Conservation (phyloP, 2,329 filamentous ascomycete genomes). For the Sporothrix schenckii region DNA sequence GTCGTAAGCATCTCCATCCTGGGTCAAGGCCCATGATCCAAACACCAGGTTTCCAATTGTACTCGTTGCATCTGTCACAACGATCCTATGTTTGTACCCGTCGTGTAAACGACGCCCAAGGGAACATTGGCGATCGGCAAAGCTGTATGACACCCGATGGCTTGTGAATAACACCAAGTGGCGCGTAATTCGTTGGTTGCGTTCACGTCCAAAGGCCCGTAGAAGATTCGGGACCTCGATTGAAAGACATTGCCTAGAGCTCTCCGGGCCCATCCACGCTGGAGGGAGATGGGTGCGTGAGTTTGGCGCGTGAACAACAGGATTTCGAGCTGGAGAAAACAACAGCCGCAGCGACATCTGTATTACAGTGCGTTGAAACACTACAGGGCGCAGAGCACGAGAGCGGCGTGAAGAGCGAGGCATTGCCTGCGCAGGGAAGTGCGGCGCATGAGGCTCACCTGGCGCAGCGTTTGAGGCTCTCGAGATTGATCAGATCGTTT, state of each 20-base stretch:
- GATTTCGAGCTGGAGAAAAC: not conserved
- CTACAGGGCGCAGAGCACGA: not conserved
- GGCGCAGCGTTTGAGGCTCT: not conserved
- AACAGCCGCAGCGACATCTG: not conserved
- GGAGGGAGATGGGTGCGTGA: not conserved
- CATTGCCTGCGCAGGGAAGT: not conserved
- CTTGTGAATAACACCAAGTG: not conserved
- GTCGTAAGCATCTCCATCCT: not conserved
- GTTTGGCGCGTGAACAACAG: not conserved
- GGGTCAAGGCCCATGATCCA: not conserved
- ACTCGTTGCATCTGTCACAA: too few species aligned
- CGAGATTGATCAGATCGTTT: not conserved
- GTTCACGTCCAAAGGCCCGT: not conserved
- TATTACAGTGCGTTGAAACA: not conserved
- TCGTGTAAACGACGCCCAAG: too few species aligned
- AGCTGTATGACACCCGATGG: too few species aligned
- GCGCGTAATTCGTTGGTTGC: too few species aligned
- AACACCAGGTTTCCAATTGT: not conserved
- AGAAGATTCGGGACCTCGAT: not conserved
- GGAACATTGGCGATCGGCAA: too few species aligned
- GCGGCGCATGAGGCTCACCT: not conserved
- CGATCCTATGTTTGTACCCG: too few species aligned
- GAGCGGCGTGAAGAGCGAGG: not conserved
- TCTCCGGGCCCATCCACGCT: not conserved
- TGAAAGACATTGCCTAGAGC: too few species aligned